Evolutionary conservation across 75 land plant species (phyloP).

Genomic region (Ceratopteris richardii): DNA sequence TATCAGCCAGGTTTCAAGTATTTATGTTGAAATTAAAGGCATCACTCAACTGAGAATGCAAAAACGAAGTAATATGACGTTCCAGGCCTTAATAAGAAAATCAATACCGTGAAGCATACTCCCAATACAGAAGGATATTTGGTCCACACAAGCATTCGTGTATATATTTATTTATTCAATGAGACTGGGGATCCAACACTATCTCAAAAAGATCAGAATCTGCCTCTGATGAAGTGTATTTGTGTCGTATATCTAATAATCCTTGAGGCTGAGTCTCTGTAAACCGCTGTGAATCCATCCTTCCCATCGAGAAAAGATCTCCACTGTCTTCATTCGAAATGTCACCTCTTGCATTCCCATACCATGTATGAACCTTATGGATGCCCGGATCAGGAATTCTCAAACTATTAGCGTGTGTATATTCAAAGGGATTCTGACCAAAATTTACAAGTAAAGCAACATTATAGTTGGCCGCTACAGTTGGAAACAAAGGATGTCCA

Average conservation of each 20-base stretch:
- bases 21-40: too few species aligned
- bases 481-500: conserved; percentile 57
- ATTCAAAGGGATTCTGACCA: conserved; percentile 56
- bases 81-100: too few species aligned
- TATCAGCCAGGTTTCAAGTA: too few species aligned
- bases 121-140: too few species aligned
- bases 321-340: conserved; percentile 37
- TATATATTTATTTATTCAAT: too few species aligned
- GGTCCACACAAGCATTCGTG: too few species aligned
- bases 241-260: neutral
- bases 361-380: conserved; percentile 11
- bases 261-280: neutral
- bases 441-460: conserved; percentile 48
- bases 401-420: conserved; percentile 41
- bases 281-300: conserved; percentile 33
- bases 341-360: conserved; percentile 3
- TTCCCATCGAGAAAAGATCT: conserved; percentile 74
- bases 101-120: too few species aligned
- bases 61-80: too few species aligned
- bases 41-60: too few species aligned
- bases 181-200: conserved; percentile 21
- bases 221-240: conserved; percentile 12
- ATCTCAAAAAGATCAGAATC: conserved; percentile 56
- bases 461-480: conserved; percentile 48
- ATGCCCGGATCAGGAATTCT: conserved; percentile 63